A percentile compares a stretch with the other conserved stretches of the same genome.
These are phyloP conservation scores for Teunomyces atbi DNA, from an alignment of 805 yeast genomes.

Conservation along the genomic window DNA sequence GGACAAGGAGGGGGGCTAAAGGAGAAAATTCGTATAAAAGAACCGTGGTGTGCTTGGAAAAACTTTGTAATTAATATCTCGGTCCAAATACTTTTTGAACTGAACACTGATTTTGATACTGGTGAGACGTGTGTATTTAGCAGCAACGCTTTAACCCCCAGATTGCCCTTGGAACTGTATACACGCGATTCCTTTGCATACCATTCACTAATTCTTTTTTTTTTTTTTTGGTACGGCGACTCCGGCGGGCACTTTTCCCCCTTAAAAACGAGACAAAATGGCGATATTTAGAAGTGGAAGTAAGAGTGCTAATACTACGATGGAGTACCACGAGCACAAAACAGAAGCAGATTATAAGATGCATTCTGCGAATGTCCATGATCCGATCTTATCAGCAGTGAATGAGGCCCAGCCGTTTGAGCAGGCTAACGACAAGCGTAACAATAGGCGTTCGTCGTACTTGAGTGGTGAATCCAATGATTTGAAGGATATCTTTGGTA, in stretches of 20 bases:
- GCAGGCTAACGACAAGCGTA: constrained; percentile 39
- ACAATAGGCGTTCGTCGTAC: constrained; percentile 42
- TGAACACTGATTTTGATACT: too few species aligned
- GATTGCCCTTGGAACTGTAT: neutral
- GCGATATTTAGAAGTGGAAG: constrained; percentile 6
- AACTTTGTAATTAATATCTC: neutral
- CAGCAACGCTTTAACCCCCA: neutral
- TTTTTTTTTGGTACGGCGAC: neutral
- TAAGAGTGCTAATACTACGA: constrained; percentile 2
- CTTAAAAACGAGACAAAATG: constrained; percentile 3
- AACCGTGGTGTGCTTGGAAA: neutral
- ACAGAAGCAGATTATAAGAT: constrained; percentile 40
- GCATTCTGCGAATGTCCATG: constrained; percentile 47
- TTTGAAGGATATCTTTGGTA: constrained; percentile 82
- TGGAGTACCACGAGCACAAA: neutral
- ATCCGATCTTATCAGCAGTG: constrained; percentile 89
- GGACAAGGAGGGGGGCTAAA: neutral
- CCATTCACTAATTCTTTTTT: neutral
- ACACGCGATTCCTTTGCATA: neutral
- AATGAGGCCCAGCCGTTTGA: constrained; percentile 97
- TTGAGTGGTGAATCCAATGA: constrained; percentile 51
- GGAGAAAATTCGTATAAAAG: neutral
- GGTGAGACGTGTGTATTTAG: neutral
- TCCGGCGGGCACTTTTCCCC: neutral
- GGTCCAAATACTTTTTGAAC: neutral